Evolutionary conservation across 1,284 basidiomycete species (phyloP), one percentile per base, ranked within the genome.

Genomic region (Ganoderma boninense): DNA sequence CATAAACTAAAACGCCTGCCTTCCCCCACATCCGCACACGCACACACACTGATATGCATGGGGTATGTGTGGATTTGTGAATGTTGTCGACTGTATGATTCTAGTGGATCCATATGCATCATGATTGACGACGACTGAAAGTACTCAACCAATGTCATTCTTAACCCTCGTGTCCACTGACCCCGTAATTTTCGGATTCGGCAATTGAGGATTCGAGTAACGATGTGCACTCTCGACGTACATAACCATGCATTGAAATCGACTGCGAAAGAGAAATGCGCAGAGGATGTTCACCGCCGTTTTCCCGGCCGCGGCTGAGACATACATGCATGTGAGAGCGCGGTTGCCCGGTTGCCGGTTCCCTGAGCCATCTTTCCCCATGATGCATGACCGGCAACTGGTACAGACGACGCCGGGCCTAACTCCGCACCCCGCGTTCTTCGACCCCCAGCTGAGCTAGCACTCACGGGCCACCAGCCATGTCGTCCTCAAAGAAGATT

Each of bases 401-500:
- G 23, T 26, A 11, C 49, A 54, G 49, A 26, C 14, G 1, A 26
- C n/a, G 26, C 49, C 49, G 49, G 49, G 49, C 11, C 29, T 16
- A 32, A 13, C 54, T 32, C 54, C 18, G 14, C 29, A 11, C 54
- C 29, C 1, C 32, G 18, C 29, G 2, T 35, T 10, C 26, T 26
- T 57, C 29, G 54, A 57, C 54, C 54, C 16, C 29, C 49, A 4
- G 23, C 23, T 26, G 29, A 35, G 29, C 54, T 61, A 61, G 59
- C 38, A 20, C 29, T 1, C 16, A 32, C 20, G 46, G 52, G 64
- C 5, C 16, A 32, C 20, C 54, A 59, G 64, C 46, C 57, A 80
- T 80, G 80, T 69, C 74, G 46, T 43, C 67, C 60, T 40, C 75
- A 16, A 68, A 76, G 74, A 87, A 88, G 78, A 87, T 90, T 70